These are phyloP conservation scores for Flaveria bidentis DNA, from an alignment of 129 eudicot genomes.

Conservation along the genomic window DNA sequence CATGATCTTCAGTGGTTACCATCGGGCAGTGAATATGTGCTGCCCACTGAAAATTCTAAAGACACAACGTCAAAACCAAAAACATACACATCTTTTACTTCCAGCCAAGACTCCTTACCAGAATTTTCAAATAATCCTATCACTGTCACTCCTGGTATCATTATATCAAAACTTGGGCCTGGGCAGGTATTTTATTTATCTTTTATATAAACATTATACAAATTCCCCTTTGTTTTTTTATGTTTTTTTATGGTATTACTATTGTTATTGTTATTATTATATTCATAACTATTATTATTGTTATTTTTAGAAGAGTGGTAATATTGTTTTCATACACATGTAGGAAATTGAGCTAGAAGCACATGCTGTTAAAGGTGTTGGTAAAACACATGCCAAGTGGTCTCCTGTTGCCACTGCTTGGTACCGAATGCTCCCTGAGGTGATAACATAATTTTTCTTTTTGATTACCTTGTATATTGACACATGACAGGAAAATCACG, in stretches of 20 bases:
- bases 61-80: slow-evolving; percentile 50
- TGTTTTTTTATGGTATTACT: not conserved
- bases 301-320: not conserved
- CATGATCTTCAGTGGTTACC: slow-evolving; percentile 82
- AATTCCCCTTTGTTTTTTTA: not conserved
- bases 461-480: not conserved
- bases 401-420: slow-evolving; percentile 99
- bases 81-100: slow-evolving; percentile 73
- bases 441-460: slow-evolving; percentile 16
- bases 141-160: slow-evolving; percentile 55
- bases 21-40: slow-evolving; percentile 64
- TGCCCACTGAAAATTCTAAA: slow-evolving; percentile 48
- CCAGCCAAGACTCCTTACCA: slow-evolving; percentile 68
- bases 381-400: slow-evolving; percentile 97
- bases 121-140: slow-evolving; percentile 67
- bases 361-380: slow-evolving; percentile 88
- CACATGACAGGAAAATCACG: not conserved
- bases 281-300: not conserved
- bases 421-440: slow-evolving; percentile 99
- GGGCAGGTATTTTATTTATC: slow-evolving; percentile 57
- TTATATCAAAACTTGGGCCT: slow-evolving; percentile 73
- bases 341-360: slow-evolving; percentile 98
- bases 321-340: slow-evolving; percentile 10
- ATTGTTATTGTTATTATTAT: not conserved
- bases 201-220: not conserved